phyloP scores from a whole-genome alignment of 2,329 filamentous ascomycete genomes.

The Colletotrichum lini region DNA sequence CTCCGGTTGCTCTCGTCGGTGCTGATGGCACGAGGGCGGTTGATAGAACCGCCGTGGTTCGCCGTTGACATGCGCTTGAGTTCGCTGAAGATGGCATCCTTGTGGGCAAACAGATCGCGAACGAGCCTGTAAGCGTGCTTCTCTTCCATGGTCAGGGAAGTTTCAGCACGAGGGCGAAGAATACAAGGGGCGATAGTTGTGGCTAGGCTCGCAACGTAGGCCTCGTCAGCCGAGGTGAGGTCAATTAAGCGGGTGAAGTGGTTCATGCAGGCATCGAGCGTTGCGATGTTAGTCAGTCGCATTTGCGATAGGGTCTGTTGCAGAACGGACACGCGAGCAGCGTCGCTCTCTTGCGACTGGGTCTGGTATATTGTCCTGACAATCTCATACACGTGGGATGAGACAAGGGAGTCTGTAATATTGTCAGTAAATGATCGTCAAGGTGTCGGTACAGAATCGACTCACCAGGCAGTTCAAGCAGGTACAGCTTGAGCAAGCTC shows the following conservation, averaged over 20 bases:
- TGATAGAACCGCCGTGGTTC: constrained; percentile 73
- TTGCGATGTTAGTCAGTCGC: constrained; percentile 96
- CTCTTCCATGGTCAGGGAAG: constrained; percentile 94
- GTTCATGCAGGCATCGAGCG: constrained; percentile 97
- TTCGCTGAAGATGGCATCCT: constrained; percentile 95
- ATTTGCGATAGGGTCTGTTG: constrained; percentile 97
- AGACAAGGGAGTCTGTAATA: constrained; percentile 89
- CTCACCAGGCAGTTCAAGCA: constrained; percentile 93
- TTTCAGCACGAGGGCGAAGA: constrained; percentile 88
- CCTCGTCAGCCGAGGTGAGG: constrained; percentile 93
- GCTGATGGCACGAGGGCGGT: constrained; percentile 86
- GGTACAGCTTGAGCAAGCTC: constrained; percentile 91
- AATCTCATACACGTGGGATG: constrained; percentile 98
- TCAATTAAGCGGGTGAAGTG: constrained; percentile 98
- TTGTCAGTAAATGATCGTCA: constrained; percentile 46
- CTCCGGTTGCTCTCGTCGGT: constrained; percentile 96
- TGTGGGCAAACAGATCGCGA: constrained; percentile 92
- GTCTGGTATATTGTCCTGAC: constrained; percentile 96
- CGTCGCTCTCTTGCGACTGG: constrained; percentile 75
- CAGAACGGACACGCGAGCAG: constrained; percentile 87
- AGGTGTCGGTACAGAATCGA: constrained; percentile 36
- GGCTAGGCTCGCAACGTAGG: constrained; percentile 83
- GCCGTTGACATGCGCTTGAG: constrained; percentile 89
- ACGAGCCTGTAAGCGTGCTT: constrained; percentile 92
- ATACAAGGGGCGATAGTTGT: constrained; percentile 86